phyloP scores from a whole-genome alignment of 345 rosid genomes.

The Erodium maritimum region DNA sequence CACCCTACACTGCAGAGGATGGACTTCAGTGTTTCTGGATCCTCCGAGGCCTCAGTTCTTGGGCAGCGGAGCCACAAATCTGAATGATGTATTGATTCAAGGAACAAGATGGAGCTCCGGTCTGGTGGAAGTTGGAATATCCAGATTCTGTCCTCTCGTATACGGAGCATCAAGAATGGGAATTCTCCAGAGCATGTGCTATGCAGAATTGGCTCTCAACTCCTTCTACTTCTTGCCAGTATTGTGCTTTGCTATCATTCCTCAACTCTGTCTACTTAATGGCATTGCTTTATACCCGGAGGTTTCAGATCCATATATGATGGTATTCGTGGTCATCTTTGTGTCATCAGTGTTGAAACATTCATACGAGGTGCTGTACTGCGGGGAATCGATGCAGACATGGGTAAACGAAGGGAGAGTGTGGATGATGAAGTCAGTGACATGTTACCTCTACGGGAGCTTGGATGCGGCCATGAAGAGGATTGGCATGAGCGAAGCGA shows the following conservation, averaged over 20 bases:
- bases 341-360: slow-evolving; percentile 12
- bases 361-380: slow-evolving; percentile 14
- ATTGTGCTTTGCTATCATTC: slow-evolving; percentile 23
- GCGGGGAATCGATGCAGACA: slow-evolving; percentile 12
- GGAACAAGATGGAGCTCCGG: slow-evolving; percentile 31
- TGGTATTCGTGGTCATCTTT: slow-evolving; percentile 16
- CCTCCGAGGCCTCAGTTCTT: slow-evolving; percentile 28
- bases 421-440: slow-evolving; percentile 33
- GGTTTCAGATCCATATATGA: slow-evolving; percentile 17
- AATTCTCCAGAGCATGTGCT: slow-evolving; percentile 17
- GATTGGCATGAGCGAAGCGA: slow-evolving; percentile 21
- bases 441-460: slow-evolving; percentile 14
- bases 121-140: slow-evolving; percentile 13
- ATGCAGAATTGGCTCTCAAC: slow-evolving; percentile 5
- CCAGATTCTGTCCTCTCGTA: slow-evolving; percentile 30
- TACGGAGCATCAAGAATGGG: slow-evolving; percentile 24
- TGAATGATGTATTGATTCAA: slow-evolving; percentile 19
- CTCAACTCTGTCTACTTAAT: slow-evolving; percentile 29
- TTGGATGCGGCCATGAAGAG: slow-evolving; percentile 20
- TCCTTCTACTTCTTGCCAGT: slow-evolving; percentile 19
- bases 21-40: slow-evolving; percentile 23
- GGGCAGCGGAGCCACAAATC: slow-evolving; percentile 16
- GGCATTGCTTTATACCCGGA: slow-evolving; percentile 33
- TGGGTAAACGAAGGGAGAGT: slow-evolving; percentile 22
- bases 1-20: slow-evolving; percentile 23